Base-by-base conservation (phyloP, 495 filamentous ascomycete genomes). In the Pseudomonodictys pantanalensis region DNA sequence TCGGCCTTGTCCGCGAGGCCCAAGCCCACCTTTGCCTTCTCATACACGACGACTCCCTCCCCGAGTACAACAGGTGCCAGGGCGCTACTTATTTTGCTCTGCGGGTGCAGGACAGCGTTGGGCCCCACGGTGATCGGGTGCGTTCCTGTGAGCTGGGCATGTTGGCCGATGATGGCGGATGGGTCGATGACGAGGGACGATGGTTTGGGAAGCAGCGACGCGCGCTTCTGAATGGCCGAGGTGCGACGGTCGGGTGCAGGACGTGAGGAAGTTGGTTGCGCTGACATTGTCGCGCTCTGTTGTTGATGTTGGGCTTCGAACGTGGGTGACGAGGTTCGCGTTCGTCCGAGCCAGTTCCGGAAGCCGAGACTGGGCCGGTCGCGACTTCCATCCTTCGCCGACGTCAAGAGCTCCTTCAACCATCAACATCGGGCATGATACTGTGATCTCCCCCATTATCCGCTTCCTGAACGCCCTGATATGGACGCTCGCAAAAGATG, bases 61-160 rank as follows among this genome's bases (percentile, higher is more conserved):
- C 88, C 89, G 44, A 96, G 81, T 8, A 77, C 81, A 29, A 96
- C 81, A 20, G 86, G 82, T 0, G 88, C 91, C 43, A 81, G 75
- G 35, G 79, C 76, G 1, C 87, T 83, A 65, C 86, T 83, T 64
- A 96, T 76, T 47, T 81, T 79, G 0, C 83, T 80, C 55, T 90
- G 87, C 1, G 91, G 91, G 73, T 96, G 91, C 54, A 96, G 76
- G n/a, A 96, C 81, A 15, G 82, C 84, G 68, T 88, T 82, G 30
- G 81, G 74, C 57, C 82, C 83, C 64, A 95, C 82, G 39, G 78
- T 82, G 55, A 96, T 87, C 15, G 79, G 79, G 72, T 91, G 77
- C 2, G 79, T 83, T 23, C 91, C 91, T 5, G 82, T 83, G 56
- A 95, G 76, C 8, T 83, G 66, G 6, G 86, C 87, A n/a, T 83